Evolutionary conservation across 106 monocot species (phyloP).

Genomic region (Dendrobium nobile): DNA sequence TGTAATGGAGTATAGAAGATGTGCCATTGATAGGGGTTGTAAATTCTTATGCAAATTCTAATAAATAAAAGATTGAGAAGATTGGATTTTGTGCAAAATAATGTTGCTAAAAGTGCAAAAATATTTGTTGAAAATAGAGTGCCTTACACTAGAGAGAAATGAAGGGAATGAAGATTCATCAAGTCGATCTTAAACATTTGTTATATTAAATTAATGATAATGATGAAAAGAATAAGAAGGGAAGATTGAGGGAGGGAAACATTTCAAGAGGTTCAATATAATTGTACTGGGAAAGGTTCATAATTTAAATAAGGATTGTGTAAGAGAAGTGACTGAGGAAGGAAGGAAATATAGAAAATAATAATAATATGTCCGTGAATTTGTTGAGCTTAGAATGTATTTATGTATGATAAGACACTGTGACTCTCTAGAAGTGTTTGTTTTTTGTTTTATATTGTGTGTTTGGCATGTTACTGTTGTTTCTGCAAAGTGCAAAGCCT

Average conservation of each 20-base stretch:
- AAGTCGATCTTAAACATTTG: not conserved
- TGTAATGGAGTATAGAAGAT: not conserved
- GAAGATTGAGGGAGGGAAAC: not conserved
- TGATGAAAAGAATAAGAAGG: not conserved
- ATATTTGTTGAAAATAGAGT: no score
- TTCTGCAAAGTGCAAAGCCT: not conserved
- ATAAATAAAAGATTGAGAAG: no score
- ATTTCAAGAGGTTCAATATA: not conserved
- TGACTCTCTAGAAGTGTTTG: not conserved
- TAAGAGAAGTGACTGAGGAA: not conserved
- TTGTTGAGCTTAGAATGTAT: not conserved
- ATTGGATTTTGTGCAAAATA: no score
- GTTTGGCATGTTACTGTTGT: not conserved
- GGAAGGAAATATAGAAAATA: not conserved
- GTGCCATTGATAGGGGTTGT: not conserved
- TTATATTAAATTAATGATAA: not conserved
- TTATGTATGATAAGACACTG: not conserved
- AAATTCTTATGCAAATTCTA: not conserved
- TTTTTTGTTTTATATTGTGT: not conserved
- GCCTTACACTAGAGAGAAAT: not conserved
- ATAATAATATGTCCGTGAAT: not conserved
- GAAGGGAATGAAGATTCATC: not conserved
- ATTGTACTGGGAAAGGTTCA: not conserved
- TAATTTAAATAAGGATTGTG: not conserved
- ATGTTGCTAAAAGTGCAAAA: no score